phyloP scores from a whole-genome alignment of 305 asterid species.

The Fraxinus angustifolia region DNA sequence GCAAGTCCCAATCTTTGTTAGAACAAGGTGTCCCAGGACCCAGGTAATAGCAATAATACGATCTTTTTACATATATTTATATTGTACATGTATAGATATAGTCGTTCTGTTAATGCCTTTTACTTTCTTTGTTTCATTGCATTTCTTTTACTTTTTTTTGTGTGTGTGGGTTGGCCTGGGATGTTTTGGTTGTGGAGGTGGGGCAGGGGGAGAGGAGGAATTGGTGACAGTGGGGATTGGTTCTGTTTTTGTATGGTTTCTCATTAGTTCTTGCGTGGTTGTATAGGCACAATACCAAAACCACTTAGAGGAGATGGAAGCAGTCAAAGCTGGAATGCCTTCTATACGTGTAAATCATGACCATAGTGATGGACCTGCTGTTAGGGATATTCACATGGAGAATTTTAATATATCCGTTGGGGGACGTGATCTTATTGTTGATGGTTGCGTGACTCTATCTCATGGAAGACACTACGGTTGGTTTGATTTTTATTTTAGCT shows the following conservation, averaged over 20 bases:
- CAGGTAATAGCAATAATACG: background rate
- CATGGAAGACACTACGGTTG: slow-evolving; percentile 91
- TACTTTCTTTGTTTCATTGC: background rate
- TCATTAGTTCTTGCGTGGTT: slow-evolving; percentile 13
- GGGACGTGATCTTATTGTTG: slow-evolving; percentile 93
- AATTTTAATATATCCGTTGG: slow-evolving; percentile 90
- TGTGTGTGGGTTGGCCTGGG: background rate
- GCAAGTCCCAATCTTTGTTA: background rate
- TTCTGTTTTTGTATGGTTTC: slow-evolving; percentile 18
- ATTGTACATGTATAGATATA: background rate
- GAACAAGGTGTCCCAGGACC: background rate
- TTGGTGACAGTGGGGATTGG: slow-evolving; percentile 1
- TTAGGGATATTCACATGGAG: slow-evolving; percentile 92
- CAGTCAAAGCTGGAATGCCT: slow-evolving; percentile 95
- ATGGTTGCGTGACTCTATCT: slow-evolving; percentile 82
- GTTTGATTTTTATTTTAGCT: slow-evolving; percentile 32
- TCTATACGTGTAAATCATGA: slow-evolving; percentile 71
- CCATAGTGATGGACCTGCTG: slow-evolving; percentile 59
- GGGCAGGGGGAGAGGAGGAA: background rate
- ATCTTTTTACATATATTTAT: background rate
- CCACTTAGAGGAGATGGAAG: slow-evolving; percentile 93
- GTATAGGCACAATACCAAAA: slow-evolving; percentile 73
- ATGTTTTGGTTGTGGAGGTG: background rate
- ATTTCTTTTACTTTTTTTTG: background rate
- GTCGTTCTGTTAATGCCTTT: background rate